Percentiles rank a stretch among this genome's conserved stretches.
Evolutionary conservation across 2,329 filamentous ascomycete species (phyloP).

Genomic region (Sclerotinia borealis): DNA sequence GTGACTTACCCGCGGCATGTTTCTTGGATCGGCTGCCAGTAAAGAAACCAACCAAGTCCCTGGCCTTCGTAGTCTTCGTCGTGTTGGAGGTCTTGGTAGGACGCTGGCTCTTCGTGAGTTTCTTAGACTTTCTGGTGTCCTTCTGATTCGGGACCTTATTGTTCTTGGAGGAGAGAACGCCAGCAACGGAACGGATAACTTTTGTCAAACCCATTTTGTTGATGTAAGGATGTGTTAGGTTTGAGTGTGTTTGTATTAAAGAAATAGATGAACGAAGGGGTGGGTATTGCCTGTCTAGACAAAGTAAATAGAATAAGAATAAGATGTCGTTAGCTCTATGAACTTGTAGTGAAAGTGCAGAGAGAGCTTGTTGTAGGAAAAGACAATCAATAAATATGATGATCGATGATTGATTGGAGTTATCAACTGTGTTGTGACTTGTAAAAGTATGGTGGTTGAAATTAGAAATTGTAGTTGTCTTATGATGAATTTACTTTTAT

Average conservation of each 20-base stretch:
- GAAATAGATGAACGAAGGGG: background rate
- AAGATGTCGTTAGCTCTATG: no score
- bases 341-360: no score
- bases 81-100: background rate
- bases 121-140: background rate
- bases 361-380: no score
- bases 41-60: background rate
- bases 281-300: background rate
- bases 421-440: background rate
- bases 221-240: background rate
- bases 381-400: background rate
- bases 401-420: background rate
- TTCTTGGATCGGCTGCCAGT: background rate
- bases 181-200: background rate
- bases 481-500: background rate
- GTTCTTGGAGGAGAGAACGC: background rate
- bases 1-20: background rate
- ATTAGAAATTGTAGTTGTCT: background rate
- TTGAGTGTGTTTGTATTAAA: background rate
- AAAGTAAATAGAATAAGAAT: background rate
- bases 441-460: background rate
- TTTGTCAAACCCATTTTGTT: background rate
- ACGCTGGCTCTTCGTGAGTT: background rate
- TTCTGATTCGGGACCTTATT: background rate
- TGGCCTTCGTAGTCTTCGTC: background rate